Conservation (phyloP, 2,329 filamentous ascomycete genomes). For the Colletotrichum somersetense region DNA sequence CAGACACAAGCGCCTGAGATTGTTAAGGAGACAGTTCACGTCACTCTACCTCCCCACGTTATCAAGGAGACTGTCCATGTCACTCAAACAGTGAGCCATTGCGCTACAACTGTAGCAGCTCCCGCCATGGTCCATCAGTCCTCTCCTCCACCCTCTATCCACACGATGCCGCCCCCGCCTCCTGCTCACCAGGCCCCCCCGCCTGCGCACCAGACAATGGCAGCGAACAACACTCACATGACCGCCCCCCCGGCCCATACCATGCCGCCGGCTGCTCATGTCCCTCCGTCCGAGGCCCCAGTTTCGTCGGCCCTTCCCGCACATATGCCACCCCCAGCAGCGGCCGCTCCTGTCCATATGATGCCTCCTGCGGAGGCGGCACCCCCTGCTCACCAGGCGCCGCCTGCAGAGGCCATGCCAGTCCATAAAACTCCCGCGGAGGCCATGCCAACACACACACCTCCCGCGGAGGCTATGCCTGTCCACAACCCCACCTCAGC, state of each 20-base stretch:
- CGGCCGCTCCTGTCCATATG: conserved; percentile 15
- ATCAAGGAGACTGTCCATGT: conserved; percentile 17
- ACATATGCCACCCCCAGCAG: conserved; percentile 6
- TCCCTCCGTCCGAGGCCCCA: background rate
- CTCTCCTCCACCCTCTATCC: conserved; percentile 18
- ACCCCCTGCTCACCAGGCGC: conserved; percentile 7
- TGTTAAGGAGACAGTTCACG: conserved; percentile 10
- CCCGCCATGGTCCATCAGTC: conserved; percentile 1
- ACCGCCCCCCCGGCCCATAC: conserved; percentile 9
- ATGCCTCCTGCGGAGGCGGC: conserved; percentile 7
- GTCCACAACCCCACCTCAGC: conserved; percentile 9
- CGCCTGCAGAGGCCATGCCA: conserved; percentile 27
- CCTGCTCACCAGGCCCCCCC: background rate
- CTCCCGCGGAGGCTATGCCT: conserved; percentile 14
- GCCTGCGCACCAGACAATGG: conserved; percentile 1
- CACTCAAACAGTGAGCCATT: conserved; percentile 27
- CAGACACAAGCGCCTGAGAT: conserved; percentile 7
- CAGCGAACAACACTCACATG: conserved; percentile 1
- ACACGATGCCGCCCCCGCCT: background rate
- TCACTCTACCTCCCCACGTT: conserved; percentile 22
- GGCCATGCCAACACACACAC: conserved; percentile 22
- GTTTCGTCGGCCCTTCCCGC: background rate
- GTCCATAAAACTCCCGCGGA: conserved; percentile 15
- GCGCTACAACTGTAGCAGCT: conserved; percentile 15
- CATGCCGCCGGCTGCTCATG: conserved; percentile 12